Base-by-base conservation (phyloP, 805 yeast species). In the Babjeviella inositovora region DNA sequence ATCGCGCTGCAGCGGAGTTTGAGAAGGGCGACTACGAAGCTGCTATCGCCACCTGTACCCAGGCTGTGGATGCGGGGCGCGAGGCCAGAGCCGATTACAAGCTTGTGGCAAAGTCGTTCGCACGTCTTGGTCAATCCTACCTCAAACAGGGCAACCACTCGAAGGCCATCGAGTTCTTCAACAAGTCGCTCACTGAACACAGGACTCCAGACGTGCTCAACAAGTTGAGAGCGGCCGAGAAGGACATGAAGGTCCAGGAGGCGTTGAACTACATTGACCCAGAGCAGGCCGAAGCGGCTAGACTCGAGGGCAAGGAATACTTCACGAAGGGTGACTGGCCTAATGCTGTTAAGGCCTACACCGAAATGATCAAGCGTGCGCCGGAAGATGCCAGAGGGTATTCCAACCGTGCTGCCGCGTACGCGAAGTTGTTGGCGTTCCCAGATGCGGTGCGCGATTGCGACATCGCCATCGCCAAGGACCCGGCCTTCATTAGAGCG, bases 251-350 rank as follows among this genome's bases (percentile, higher is more conserved):
- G 57, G 61, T 58, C 28, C 61, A 64, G 42, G 95, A 84, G 52
- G 67, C 77, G 18, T 67, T 68, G 39, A 68, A 72, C 16, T 90
- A 85, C 46, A 52, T 87, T 35, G 76, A 84, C 47, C 93, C 93
- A 17, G 95, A 60, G 37, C 73, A 80, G 53, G 96, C 97, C 7
- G 97, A 87, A 50, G 87, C 72, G 46, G 96, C 97, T 13, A 77
- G 98, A 54, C 58, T 82, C 30, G 64, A 72, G 50, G 99, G 99
- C 48, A 87, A 80, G 50, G 87, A 79, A 13, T 69, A 50, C 41
- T 90, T 90, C 65, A 69, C 76, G 29, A 75, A 79, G 37, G 90
- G 81, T 23, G 94, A 87, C 50, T 87, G 94, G 95, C 97, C 98
- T 32, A 72, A 61, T 33, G 96, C 97, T 12, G 95, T 90, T 20